A percentile compares a stretch with the other conserved stretches of the same genome.
These are phyloP conservation scores for Scutellaria barbata DNA, from an alignment of 257 asterid species.

Conservation along the genomic window DNA sequence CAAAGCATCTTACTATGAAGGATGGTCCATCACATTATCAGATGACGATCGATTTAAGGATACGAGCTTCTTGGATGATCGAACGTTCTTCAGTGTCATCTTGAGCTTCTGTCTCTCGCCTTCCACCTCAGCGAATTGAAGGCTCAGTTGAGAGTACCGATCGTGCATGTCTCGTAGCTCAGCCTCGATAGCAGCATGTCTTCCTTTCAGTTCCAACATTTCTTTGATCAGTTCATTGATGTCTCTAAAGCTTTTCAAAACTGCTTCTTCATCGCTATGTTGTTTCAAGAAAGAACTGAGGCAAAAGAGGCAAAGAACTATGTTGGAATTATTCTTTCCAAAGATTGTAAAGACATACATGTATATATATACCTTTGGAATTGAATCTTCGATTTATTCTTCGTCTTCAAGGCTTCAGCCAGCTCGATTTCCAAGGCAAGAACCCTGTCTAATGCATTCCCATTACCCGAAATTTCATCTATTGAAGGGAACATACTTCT, in stretches of 20 bases:
- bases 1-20: slow-evolving; percentile 37
- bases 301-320: slow-evolving; percentile 15
- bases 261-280: slow-evolving; percentile 79
- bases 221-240: slow-evolving; percentile 83
- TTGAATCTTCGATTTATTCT: slow-evolving; percentile 55
- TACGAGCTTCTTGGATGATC: slow-evolving; percentile 56
- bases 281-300: slow-evolving; percentile 85
- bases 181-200: slow-evolving; percentile 65
- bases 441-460: slow-evolving; percentile 85
- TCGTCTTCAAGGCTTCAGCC: slow-evolving; percentile 82
- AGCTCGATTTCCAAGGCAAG: slow-evolving; percentile 94
- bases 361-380: slow-evolving; percentile 68
- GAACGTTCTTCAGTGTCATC: slow-evolving; percentile 77
- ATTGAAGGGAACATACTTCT: slow-evolving; percentile 75
- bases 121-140: slow-evolving; percentile 95
- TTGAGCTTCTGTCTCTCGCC: slow-evolving; percentile 91
- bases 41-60: slow-evolving; percentile 52
- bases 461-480: slow-evolving; percentile 61
- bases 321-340: too few relatives aligned
- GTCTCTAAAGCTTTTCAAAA: slow-evolving; percentile 85
- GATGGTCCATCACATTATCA: slow-evolving; percentile 41
- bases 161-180: slow-evolving; percentile 92
- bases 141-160: slow-evolving; percentile 85
- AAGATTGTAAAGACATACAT: neutral
- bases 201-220: slow-evolving; percentile 79